Evolutionary conservation across 2,329 filamentous ascomycete genomes (phyloP).

Genomic region (Neopestalotiopsis rosae): DNA sequence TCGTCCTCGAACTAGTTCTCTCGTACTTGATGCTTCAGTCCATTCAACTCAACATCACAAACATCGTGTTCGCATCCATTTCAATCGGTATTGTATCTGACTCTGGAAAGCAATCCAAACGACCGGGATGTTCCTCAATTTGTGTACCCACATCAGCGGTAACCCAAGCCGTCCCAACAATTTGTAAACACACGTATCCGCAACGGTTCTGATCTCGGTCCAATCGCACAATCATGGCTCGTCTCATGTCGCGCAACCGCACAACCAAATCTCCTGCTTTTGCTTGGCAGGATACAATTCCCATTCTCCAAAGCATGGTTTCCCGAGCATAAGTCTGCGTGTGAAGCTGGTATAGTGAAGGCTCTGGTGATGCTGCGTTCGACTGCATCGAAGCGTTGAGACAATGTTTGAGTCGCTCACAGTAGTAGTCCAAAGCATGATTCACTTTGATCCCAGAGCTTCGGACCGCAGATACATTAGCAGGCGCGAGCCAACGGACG

Average conservation of each 20-base stretch:
- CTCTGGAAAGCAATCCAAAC: neutral
- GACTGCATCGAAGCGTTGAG: neutral
- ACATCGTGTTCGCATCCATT: conserved; percentile 14
- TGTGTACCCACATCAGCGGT: conserved; percentile 5
- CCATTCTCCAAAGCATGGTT: conserved; percentile 12
- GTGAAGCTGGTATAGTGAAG: neutral
- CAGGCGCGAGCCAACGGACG: conserved; percentile 10
- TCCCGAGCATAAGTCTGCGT: neutral
- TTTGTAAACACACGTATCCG: neutral
- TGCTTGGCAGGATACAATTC: conserved; percentile 16
- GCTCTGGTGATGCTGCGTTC: neutral
- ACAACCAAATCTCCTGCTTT: conserved; percentile 14
- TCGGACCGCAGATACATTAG: too few relatives aligned
- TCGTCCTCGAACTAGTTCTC: too few relatives aligned
- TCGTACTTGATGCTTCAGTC: too few relatives aligned
- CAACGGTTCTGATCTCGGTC: neutral
- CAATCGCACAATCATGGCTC: conserved; percentile 12
- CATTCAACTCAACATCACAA: neutral
- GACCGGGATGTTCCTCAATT: neutral
- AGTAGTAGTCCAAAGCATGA: neutral
- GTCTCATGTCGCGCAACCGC: conserved; percentile 1
- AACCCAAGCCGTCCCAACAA: conserved; percentile 11
- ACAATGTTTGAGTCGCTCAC: neutral
- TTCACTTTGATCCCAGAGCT: neutral
- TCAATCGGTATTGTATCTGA: neutral